These are phyloP conservation scores for Blastobotrys robertii DNA, from an alignment of 805 yeast species.

Conservation along the genomic window DNA sequence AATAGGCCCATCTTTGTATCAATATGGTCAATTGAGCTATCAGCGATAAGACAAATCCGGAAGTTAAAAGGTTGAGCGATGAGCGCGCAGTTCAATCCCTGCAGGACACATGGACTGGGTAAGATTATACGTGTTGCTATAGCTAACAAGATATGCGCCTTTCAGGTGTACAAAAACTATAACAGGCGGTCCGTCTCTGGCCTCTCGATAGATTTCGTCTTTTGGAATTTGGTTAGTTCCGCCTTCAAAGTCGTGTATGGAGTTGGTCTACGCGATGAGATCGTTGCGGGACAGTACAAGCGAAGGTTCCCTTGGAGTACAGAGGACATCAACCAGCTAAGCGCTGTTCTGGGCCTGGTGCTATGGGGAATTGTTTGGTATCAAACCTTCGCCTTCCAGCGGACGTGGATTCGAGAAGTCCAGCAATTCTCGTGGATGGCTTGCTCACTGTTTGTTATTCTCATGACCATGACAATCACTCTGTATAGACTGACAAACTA, in stretches of 20 bases:
- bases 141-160: too few relatives aligned
- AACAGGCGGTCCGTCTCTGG: neutral
- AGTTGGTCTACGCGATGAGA: too few relatives aligned
- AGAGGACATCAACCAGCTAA: too few relatives aligned
- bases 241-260: neutral
- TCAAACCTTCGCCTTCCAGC: neutral
- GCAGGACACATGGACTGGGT: too few relatives aligned
- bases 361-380: too few relatives aligned
- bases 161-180: too few relatives aligned
- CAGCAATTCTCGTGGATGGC: constrained; percentile 4
- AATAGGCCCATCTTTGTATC: constrained; percentile 61
- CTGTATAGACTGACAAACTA: neutral
- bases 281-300: too few relatives aligned
- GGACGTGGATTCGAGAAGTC: constrained; percentile 4
- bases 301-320: too few relatives aligned
- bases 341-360: too few relatives aligned
- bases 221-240: neutral
- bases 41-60: neutral
- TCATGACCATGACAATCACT: neutral
- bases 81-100: too few relatives aligned
- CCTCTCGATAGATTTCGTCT: neutral
- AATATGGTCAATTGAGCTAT: too few relatives aligned
- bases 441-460: neutral
- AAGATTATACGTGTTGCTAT: too few relatives aligned
- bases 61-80: neutral